Base-by-base conservation (phyloP, 2,329 filamentous ascomycete species). In the Xenoacremonium recifei region DNA sequence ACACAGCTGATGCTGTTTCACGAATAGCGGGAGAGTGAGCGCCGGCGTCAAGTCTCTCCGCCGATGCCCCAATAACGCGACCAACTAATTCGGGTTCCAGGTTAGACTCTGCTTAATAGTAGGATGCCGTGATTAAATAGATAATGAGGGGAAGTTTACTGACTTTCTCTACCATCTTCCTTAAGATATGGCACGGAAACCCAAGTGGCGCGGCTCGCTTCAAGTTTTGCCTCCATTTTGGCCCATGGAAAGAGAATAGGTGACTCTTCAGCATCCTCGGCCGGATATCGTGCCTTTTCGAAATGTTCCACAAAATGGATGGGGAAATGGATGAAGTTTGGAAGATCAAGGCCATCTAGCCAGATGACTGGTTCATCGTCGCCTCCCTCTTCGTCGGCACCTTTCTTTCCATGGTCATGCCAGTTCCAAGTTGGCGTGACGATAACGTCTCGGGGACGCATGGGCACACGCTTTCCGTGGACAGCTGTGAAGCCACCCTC, bases 331-430 rank as follows among this genome's bases (percentile, higher is more conserved):
- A 64, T 58, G 47, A 76, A 79, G 10, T 64, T 63, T 0, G 77
- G 77, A 2, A 80, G 59, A 53, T 80, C 72, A 1, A 81, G 62
- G 0, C 69, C 74, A 49, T 81, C 78, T 2, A 82, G 65, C 78
- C 77, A 81, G 35, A 81, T 75, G 58, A 79, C 72, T 0, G 76
- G 75, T 0, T 67, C 66, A n/a, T n/a, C n/a, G n/a, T n/a, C n/a
- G n/a, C n/a, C n/a, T n/a, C n/a, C n/a, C n/a, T n/a, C n/a, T n/a
- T n/a, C n/a, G 1, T 64, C 62, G 2, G 51, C 41, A 0, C 75
- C 71, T 35, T 80, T 75, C 40, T 80, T 80, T 3, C 77, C 77
- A 40, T 81, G 77, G 41, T 81, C 77, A 47, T 80, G 77, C 67
- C 73, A 81, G 55, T 79, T 74, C 76, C 77, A 80, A 0, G 69